Conservation (phyloP, 306 rosid species). For the Hippophae gyantsensis region DNA sequence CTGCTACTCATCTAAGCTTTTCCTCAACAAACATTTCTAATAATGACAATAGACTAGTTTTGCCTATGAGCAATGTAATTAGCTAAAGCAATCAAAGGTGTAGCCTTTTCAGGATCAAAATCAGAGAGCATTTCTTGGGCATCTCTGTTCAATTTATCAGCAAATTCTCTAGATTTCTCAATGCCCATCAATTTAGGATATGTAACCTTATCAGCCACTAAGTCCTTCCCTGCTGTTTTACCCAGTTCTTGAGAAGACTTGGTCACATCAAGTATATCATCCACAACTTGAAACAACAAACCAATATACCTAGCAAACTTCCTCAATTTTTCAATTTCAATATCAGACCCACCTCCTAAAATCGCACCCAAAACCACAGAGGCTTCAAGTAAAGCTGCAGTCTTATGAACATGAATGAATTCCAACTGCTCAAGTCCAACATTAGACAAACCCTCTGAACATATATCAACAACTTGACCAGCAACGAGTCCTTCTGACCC, state of each 20-base stretch:
- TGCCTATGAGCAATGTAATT: slow-evolving; percentile 20
- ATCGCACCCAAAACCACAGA: slow-evolving; percentile 27
- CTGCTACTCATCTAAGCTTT: too few relatives aligned
- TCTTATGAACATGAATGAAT: slow-evolving; percentile 28
- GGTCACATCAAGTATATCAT: slow-evolving; percentile 31
- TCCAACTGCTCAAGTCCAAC: slow-evolving; percentile 19
- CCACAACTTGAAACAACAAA: slow-evolving; percentile 32
- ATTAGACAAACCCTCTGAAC: slow-evolving; percentile 17
- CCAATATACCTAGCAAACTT: slow-evolving; percentile 27
- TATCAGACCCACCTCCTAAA: slow-evolving; percentile 24
- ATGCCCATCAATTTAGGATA: slow-evolving; percentile 31
- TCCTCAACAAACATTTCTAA: too few relatives aligned
- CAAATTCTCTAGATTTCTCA: slow-evolving; percentile 18
- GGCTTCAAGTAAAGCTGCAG: slow-evolving; percentile 25
- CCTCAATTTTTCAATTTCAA: slow-evolving; percentile 24
- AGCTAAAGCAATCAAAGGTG: slow-evolving; percentile 21
- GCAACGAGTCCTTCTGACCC: slow-evolving; percentile 32
- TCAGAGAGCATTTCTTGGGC: slow-evolving; percentile 17
- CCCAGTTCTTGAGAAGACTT: slow-evolving; percentile 23
- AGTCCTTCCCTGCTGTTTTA: slow-evolving; percentile 31
- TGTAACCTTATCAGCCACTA: slow-evolving; percentile 23
- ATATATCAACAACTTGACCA: slow-evolving; percentile 28
- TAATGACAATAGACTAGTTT: background rate
- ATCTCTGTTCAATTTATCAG: slow-evolving; percentile 4
- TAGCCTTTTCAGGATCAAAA: slow-evolving; percentile 16